Base-by-base conservation (phyloP, 495 filamentous ascomycete species). In the Xylaria acuta region DNA sequence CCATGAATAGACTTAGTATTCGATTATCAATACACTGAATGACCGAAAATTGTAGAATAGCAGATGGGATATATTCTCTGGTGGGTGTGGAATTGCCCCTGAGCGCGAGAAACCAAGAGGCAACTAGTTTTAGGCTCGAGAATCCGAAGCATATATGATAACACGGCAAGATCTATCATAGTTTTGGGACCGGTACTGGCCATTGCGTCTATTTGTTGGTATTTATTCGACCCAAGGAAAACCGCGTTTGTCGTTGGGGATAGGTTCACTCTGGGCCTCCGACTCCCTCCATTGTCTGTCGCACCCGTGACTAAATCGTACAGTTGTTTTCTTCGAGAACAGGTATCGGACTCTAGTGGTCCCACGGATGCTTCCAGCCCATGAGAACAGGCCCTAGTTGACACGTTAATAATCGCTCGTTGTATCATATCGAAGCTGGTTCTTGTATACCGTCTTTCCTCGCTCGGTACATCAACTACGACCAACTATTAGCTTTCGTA, bases 361-460 rank as follows among this genome's bases (percentile, higher is more conserved):
- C 96, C 97, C 97, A 99, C 65, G 96, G 97, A 80, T 98, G 97
- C 84, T 93, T 98, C 93, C 90, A 95, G 75, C 96, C 96, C 71
- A 99, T 76, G 67, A 99, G 84, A 41, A 90, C 96, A 18, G 96
- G 87, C 30, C 86, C 84, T 86, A 74, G 68, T 25, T 58, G 64
- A 53, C 49, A 64, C 41, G 69, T 78, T 60, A 76, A 78, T 79
- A 80, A 77, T 77, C 69, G 27, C 36, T 54, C 49, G 58, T 63
- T 32, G 32, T 71, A 25, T 51, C 45, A 68, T 72, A 65, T 67
- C 36, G 64, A 40, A 47, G 60, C 32, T 67, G 16, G 25, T 68
- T 72, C 47, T 75, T 8, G 70, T 68, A 76, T 84, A 90, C 89
- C 86, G 78, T 99, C 96, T 83, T 98, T 93, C 88, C 94, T 97